Evolutionary conservation across 1,139 yeast species (phyloP).

Genomic region (Debaryomycetaceae sp.): DNA sequence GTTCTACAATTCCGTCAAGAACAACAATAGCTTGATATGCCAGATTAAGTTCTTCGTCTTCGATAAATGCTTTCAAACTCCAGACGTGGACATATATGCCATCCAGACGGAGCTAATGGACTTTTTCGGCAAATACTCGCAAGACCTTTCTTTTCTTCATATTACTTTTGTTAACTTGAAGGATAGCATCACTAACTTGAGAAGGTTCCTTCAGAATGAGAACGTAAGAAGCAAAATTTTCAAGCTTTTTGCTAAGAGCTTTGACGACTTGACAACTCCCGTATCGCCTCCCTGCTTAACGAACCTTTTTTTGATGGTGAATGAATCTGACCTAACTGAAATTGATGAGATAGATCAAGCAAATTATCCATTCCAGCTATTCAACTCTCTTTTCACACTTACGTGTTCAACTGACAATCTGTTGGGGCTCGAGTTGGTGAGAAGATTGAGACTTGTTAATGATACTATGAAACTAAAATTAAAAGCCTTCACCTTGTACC

Average conservation of each 20-base stretch:
- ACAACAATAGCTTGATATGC: conserved; percentile 19
- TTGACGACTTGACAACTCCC: conserved; percentile 24
- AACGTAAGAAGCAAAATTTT: conserved; percentile 30
- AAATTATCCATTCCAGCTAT: conserved; percentile 16
- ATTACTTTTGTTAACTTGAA: conserved; percentile 32
- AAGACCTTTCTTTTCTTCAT: conserved; percentile 29
- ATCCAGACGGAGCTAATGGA: conserved; percentile 25
- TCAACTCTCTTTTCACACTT: conserved; percentile 26
- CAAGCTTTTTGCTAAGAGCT: conserved; percentile 30
- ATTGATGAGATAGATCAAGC: conserved; percentile 20
- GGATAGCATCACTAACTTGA: conserved; percentile 23
- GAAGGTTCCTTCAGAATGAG: conserved; percentile 20
- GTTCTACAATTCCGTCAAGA: conserved; percentile 19
- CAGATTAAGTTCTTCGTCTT: conserved; percentile 30
- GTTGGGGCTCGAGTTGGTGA: conserved; percentile 29
- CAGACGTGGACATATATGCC: conserved; percentile 11
- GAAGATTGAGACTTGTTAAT: conserved; percentile 19
- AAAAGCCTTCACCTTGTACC: conserved; percentile 31
- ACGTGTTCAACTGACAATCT: conserved; percentile 34
- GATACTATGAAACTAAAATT: conserved; percentile 23
- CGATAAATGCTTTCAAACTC: conserved; percentile 29
- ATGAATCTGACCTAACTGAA: conserved; percentile 25
- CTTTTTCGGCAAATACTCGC: conserved; percentile 25
- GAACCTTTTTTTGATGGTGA: conserved; percentile 32
- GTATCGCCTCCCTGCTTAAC: conserved; percentile 26